Percentiles rank a stretch among this genome's conserved stretches.
Conservation (phyloP, 2,329 filamentous ascomycete genomes). For the Pyrenophora seminiperda region DNA sequence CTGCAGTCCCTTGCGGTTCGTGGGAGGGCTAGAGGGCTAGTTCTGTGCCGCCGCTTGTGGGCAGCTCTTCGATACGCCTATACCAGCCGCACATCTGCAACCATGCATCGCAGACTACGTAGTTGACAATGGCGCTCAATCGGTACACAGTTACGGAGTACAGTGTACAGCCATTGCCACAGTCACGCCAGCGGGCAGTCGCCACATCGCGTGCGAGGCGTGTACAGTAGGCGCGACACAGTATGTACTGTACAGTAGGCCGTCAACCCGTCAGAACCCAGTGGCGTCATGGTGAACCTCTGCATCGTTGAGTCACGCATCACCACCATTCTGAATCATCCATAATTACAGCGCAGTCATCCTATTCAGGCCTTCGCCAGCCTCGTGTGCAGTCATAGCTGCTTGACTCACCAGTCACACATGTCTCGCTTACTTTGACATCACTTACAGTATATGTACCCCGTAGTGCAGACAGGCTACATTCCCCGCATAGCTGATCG, state of each 20-base stretch:
- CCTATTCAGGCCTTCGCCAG: background rate
- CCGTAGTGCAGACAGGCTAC: constrained; percentile 2
- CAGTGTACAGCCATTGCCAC: background rate
- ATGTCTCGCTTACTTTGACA: constrained; percentile 10
- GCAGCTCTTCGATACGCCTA: too few relatives aligned
- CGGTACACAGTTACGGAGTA: too few relatives aligned
- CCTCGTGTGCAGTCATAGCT: constrained; percentile 6
- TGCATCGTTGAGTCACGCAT: constrained; percentile 11
- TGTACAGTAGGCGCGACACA: too few relatives aligned
- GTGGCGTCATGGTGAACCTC: constrained; percentile 13
- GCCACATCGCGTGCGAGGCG: constrained; percentile 2
- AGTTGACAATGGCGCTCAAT: background rate
- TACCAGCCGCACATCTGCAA: background rate
- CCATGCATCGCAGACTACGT: background rate
- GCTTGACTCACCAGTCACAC: constrained; percentile 16
- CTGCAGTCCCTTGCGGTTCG: background rate
- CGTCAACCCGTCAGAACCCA: background rate
- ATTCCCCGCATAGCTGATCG: constrained; percentile 2
- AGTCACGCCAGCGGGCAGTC: too few relatives aligned
- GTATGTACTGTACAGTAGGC: too few relatives aligned
- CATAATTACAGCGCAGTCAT: background rate
- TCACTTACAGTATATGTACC: too few relatives aligned
- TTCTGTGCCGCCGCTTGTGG: too few relatives aligned
- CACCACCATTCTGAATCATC: background rate
- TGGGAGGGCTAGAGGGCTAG: background rate